Evolutionary conservation across 2,329 filamentous ascomycete genomes (phyloP).

Genomic region (Calonectria montana): DNA sequence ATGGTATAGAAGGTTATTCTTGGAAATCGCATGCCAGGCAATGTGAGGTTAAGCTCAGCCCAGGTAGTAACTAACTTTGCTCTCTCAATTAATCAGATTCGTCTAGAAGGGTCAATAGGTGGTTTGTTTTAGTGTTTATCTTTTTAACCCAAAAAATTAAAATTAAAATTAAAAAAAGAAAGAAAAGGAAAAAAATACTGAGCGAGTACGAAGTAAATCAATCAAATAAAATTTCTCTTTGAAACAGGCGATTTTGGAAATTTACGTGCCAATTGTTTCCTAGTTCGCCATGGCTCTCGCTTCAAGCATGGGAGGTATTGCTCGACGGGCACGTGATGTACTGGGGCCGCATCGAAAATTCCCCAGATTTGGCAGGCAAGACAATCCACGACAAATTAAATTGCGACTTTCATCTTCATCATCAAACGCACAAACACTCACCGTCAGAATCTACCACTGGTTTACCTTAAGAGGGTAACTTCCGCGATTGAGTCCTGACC

Average conservation of each 20-base stretch:
- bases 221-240: neutral
- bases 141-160: neutral
- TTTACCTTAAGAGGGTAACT: neutral
- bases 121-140: neutral
- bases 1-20: constrained; percentile 24
- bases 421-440: neutral
- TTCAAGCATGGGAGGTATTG: neutral
- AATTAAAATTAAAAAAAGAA: too few species aligned
- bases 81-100: constrained; percentile 36
- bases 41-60: constrained; percentile 8
- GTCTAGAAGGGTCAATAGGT: constrained; percentile 26
- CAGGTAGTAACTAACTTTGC: constrained; percentile 16
- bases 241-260: neutral
- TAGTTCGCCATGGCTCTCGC: neutral
- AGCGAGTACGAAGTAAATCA: constrained; percentile 1
- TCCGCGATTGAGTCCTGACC: neutral
- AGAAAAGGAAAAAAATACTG: neutral
- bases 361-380: neutral
- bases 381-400: neutral
- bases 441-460: neutral
- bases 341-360: constrained; percentile 12
- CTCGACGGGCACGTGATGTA: constrained; percentile 14
- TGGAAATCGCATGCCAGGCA: constrained; percentile 27
- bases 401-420: neutral
- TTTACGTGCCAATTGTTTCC: too few species aligned